phyloP scores from a whole-genome alignment of 768 basidiomycete species.

The Hortiboletus campestris region DNA sequence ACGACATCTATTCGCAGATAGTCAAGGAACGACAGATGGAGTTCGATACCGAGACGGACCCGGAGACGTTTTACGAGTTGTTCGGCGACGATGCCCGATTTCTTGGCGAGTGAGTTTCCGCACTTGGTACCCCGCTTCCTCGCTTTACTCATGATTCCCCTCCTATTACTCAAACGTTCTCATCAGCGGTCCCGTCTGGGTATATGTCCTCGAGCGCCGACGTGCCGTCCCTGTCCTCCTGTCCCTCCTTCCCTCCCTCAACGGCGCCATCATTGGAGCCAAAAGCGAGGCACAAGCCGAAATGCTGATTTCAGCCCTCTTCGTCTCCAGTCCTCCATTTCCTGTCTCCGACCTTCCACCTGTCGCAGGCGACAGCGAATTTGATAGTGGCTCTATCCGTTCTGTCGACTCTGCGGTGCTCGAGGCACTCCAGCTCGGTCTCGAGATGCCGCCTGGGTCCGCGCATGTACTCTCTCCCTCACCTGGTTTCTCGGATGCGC shows the following conservation, averaged over 20 bases:
- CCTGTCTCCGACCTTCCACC: conserved; percentile 62
- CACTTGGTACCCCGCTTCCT: not conserved
- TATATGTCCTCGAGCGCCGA: conserved; percentile 82
- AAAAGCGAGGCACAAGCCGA: conserved; percentile 68
- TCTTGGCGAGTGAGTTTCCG: conserved; percentile 66
- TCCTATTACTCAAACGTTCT: conserved; percentile 1
- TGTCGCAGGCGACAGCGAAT: conserved; percentile 34
- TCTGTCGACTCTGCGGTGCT: conserved; percentile 50
- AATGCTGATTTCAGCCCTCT: conserved; percentile 73
- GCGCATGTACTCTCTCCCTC: conserved; percentile 41
- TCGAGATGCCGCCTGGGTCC: conserved; percentile 42
- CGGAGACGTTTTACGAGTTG: conserved; percentile 73
- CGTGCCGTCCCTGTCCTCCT: conserved; percentile 79
- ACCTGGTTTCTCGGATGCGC: conserved; percentile 23
- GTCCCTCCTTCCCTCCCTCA: conserved; percentile 62
- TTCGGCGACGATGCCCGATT: conserved; percentile 76
- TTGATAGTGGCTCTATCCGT: conserved; percentile 36
- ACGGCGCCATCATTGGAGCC: conserved; percentile 69
- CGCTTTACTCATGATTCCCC: conserved; percentile 6
- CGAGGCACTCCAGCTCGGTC: conserved; percentile 39
- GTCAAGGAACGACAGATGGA: conserved; percentile 89
- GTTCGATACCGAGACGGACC: conserved; percentile 80
- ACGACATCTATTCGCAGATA: conserved; percentile 47
- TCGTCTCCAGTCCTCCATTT: conserved; percentile 82
- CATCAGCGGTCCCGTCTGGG: conserved; percentile 81